A percentile compares a stretch with the other conserved stretches of the same genome.
Conservation (phyloP, 768 basidiomycete genomes). For the Collybia sp. region DNA sequence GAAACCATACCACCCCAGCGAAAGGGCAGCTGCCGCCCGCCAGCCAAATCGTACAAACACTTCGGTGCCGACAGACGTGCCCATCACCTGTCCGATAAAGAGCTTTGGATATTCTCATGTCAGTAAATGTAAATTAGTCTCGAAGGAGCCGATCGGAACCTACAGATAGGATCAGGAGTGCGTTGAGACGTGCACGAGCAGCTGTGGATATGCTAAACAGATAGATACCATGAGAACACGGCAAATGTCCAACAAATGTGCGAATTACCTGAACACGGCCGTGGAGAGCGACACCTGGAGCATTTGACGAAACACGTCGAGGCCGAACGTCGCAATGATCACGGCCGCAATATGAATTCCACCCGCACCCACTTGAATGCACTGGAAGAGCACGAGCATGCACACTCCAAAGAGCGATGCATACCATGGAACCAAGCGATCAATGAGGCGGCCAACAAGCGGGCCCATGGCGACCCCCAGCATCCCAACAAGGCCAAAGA, state of each 20-base stretch:
- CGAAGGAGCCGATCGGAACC: conserved; percentile 11
- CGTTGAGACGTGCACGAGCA: conserved; percentile 72
- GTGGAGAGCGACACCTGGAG: conserved; percentile 65
- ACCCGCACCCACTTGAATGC: conserved; percentile 65
- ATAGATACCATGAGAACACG: not conserved
- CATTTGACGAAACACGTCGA: conserved; percentile 74
- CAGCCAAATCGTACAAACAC: conserved; percentile 71
- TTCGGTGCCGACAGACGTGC: conserved; percentile 68
- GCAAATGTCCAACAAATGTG: conserved; percentile 3
- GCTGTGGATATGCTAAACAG: conserved; percentile 29
- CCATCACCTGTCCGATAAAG: conserved; percentile 81
- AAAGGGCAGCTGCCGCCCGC: conserved; percentile 58
- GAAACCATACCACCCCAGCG: conserved; percentile 53
- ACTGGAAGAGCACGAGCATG: conserved; percentile 45
- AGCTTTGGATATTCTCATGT: conserved; percentile 25
- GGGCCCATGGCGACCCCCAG: conserved; percentile 69
- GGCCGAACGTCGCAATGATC: conserved; percentile 60
- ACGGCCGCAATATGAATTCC: conserved; percentile 69
- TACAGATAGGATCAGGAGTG: conserved; percentile 68
- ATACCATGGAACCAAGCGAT: conserved; percentile 74
- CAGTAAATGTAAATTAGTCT: not conserved
- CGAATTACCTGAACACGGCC: conserved; percentile 46
- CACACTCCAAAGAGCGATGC: conserved; percentile 56
- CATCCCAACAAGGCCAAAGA: conserved; percentile 73
- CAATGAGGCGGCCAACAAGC: conserved; percentile 62